A percentile compares a stretch with the other conserved stretches of the same genome.
Conservation (phyloP, 192 early-diverging fungal species). For the Helicostylum pulchrum region DNA sequence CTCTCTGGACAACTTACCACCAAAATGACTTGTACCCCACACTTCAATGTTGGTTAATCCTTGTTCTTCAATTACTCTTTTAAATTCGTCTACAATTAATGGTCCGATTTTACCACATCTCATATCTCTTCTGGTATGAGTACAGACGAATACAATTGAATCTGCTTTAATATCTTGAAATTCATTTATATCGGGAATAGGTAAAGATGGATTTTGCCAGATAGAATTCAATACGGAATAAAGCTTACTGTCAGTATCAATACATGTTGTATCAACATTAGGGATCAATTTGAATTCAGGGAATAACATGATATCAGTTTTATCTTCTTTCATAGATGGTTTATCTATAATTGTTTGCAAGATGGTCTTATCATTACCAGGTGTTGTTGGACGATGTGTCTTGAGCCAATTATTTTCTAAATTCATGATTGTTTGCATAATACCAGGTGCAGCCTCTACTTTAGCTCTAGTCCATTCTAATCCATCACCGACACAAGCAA, state of each 20-base stretch:
- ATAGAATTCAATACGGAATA: slow-evolving; percentile 12
- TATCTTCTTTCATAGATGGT: background rate
- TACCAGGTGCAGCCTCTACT: slow-evolving; percentile 26
- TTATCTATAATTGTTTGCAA: slow-evolving; percentile 13
- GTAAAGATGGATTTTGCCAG: slow-evolving; percentile 3
- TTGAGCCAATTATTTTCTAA: background rate
- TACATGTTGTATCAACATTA: slow-evolving; percentile 6
- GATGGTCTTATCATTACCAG: background rate
- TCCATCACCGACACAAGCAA: slow-evolving; percentile 32
- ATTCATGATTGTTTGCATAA: slow-evolving; percentile 1
- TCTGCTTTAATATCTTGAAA: slow-evolving; percentile 1
- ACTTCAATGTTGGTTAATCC: slow-evolving; percentile 37
- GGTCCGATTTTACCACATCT: slow-evolving; percentile 63
- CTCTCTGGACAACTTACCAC: slow-evolving; percentile 34
- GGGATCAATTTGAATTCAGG: slow-evolving; percentile 27
- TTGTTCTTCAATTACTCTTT: slow-evolving; percentile 15
- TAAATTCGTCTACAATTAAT: slow-evolving; percentile 55
- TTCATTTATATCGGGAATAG: background rate
- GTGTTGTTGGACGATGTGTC: background rate
- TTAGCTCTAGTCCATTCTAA: slow-evolving; percentile 35
- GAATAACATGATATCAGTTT: slow-evolving; percentile 31
- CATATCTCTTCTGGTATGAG: slow-evolving; percentile 60
- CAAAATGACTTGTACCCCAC: slow-evolving; percentile 51
- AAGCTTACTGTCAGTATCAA: background rate
- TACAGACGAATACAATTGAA: slow-evolving; percentile 56